A percentile compares a stretch with the other conserved stretches of the same genome.
Conservation (phyloP, 345 rosid genomes). For the Eucalyptus caleyi region DNA sequence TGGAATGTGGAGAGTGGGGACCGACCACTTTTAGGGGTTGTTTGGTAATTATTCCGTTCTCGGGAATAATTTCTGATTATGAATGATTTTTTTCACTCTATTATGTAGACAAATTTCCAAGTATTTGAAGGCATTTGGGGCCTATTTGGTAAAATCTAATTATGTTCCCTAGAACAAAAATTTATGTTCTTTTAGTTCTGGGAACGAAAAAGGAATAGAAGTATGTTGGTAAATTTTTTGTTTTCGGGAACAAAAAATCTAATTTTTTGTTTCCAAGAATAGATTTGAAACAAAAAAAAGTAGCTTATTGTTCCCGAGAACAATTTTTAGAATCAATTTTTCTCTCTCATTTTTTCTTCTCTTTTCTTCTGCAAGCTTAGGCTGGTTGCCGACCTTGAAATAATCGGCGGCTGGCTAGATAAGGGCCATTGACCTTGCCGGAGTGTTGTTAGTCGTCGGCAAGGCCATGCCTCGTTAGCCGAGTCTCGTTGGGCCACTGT, state of each 20-base stretch:
- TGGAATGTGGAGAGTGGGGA: background rate
- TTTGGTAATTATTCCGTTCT: too few species aligned
- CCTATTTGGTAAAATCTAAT: too few species aligned
- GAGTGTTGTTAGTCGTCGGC: accelerated
- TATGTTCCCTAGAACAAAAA: accelerated
- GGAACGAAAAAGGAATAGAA: too few species aligned
- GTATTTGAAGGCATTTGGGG: too few species aligned
- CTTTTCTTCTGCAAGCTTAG: too few species aligned
- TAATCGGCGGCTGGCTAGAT: accelerated
- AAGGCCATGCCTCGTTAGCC: accelerated
- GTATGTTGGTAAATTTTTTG: accelerated
- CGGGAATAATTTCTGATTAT: too few species aligned
- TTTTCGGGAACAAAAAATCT: too few species aligned
- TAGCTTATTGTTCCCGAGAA: accelerated
- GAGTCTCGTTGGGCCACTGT: accelerated
- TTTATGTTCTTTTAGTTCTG: accelerated
- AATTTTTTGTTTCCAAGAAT: accelerated
- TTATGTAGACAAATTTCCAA: too few species aligned
- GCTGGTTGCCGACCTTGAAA: accelerated
- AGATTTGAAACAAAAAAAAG: too few species aligned
- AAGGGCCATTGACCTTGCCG: accelerated
- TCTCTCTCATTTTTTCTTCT: accelerated
- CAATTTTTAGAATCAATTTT: too few species aligned
- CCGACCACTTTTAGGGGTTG: background rate
- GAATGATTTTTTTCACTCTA: too few species aligned